Percentiles rank a stretch among this genome's conserved stretches.
phyloP scores from a whole-genome alignment of 331 rosid genomes.

The Ulmus americana region DNA sequence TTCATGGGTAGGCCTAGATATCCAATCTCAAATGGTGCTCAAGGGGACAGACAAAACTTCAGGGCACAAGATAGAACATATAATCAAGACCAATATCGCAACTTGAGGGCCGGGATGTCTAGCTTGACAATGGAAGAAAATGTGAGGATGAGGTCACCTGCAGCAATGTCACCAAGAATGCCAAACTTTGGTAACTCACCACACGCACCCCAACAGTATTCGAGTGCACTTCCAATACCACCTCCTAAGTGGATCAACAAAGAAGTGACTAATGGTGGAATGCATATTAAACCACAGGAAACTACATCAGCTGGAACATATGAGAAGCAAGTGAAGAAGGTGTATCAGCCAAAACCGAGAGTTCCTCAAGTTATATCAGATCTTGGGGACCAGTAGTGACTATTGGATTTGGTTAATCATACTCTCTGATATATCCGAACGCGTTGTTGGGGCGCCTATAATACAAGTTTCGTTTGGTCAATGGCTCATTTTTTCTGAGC shows the following conservation, averaged over 20 bases:
- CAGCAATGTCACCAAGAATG: conserved; percentile 23
- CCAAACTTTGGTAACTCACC: conserved; percentile 44
- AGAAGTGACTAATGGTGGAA: conserved; percentile 42
- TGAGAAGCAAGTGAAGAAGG: conserved; percentile 56
- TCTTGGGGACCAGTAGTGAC: conserved; percentile 34
- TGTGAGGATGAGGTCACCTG: conserved; percentile 41
- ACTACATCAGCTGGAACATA: conserved; percentile 35
- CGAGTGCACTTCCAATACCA: conserved; percentile 66
- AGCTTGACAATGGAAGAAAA: conserved; percentile 54
- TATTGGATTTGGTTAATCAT: conserved; percentile 21
- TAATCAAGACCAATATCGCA: conserved; percentile 53
- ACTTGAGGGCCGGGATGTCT: conserved; percentile 51
- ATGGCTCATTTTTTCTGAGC: neutral
- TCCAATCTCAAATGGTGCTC: conserved; percentile 55
- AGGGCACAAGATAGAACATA: conserved; percentile 54
- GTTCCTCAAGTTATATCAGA: conserved; percentile 40
- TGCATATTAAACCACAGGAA: conserved; percentile 49
- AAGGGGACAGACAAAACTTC: conserved; percentile 52
- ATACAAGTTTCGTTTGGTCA: neutral
- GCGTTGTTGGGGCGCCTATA: neutral
- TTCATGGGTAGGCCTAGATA: conserved; percentile 47
- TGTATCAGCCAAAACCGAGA: conserved; percentile 56
- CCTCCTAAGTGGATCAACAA: conserved; percentile 79
- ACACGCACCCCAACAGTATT: conserved; percentile 38
- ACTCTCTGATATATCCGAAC: conserved; percentile 7